Evolutionary conservation across 805 yeast genomes (phyloP).

Genomic region (Metschnikowia cerradonensis): DNA sequence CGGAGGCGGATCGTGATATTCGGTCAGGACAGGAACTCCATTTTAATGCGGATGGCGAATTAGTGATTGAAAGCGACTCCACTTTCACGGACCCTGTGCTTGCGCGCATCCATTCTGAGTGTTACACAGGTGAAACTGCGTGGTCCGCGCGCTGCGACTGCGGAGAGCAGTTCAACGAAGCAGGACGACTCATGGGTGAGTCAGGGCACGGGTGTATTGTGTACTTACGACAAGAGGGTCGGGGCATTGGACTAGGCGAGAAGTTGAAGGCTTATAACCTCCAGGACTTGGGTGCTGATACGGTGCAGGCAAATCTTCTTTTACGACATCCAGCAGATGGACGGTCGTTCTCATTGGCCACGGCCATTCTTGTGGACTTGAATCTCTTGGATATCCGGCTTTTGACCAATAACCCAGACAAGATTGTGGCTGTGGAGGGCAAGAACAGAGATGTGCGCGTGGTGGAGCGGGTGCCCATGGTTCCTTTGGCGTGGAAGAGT

Average conservation of each 20-base stretch:
- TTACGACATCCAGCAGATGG: conserved; percentile 97
- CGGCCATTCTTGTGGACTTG: conserved; percentile 84
- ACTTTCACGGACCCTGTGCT: conserved; percentile 43
- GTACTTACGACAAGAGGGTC: conserved; percentile 93
- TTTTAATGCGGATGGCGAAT: conserved; percentile 33
- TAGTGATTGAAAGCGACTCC: conserved; percentile 21
- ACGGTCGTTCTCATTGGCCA: conserved; percentile 89
- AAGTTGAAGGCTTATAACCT: conserved; percentile 93
- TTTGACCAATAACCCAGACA: conserved; percentile 94
- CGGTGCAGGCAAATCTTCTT: conserved; percentile 91
- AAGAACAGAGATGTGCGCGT: conserved; percentile 70
- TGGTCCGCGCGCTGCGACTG: conserved; percentile 99
- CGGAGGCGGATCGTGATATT: conserved; percentile 57
- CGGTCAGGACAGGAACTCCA: conserved; percentile 20
- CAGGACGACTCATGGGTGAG: conserved; percentile 87
- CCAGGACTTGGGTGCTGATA: conserved; percentile 97
- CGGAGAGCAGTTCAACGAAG: conserved; percentile 98
- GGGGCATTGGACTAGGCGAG: conserved; percentile 98
- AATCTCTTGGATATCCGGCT: conserved; percentile 69
- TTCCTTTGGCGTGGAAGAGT: conserved; percentile 84
- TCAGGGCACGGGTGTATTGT: conserved; percentile 92
- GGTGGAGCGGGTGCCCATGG: conserved; percentile 90
- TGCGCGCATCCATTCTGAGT: conserved; percentile 92
- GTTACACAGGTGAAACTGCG: conserved; percentile 98
- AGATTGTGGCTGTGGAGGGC: conserved; percentile 92